Base-by-base conservation (phyloP, 495 filamentous ascomycete species). In the Podospora tetraspora region DNA sequence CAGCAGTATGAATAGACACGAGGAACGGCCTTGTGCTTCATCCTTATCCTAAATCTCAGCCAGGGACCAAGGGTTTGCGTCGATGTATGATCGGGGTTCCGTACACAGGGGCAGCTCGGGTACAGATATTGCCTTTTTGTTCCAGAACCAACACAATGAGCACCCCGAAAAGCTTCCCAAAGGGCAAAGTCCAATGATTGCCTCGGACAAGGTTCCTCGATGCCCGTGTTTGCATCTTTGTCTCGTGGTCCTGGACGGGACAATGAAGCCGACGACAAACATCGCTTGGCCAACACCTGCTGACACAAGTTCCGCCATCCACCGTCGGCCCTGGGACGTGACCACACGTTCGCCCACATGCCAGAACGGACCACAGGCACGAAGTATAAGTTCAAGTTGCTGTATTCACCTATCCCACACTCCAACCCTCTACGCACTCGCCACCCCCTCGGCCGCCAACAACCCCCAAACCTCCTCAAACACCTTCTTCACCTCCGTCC, bases 401-500 rank as follows among this genome's bases (percentile, higher is more conserved):
- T 19, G 24, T 60, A 60, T 24, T 27, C 59, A n/a, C 0, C 59
- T n/a, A 25, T 8, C 23, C 13, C 57, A 8, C 22, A 8, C 29
- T 10, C 0, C 0, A 37, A 12, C 10, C 32, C 24, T 0, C 3
- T 59, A 23, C 24, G 3, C 24, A 13, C 24, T 60, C 23, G 11
- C 32, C 11, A 0, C 11, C 34, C 12, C 29, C 61, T 64, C 62
- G 67, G 74, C 67, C 62, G 71, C 59, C 52, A 80, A 63, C 66
- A 78, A 61, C 23, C 22, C 72, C 71, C 68, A 73, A 25, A 81
- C n/a, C 64, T 79, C 79, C 30, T 68, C 76, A 25, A 75, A 77
- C 1, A 67, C 64, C 75, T 77, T 69, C 61, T 66, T 22, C 2
- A 79, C 66, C n/a, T 69, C 63, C 21, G 43, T 72, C 2, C 52